Evolutionary conservation across 2,329 filamentous ascomycete species (phyloP).

Genomic region (Fusarium sp.): DNA sequence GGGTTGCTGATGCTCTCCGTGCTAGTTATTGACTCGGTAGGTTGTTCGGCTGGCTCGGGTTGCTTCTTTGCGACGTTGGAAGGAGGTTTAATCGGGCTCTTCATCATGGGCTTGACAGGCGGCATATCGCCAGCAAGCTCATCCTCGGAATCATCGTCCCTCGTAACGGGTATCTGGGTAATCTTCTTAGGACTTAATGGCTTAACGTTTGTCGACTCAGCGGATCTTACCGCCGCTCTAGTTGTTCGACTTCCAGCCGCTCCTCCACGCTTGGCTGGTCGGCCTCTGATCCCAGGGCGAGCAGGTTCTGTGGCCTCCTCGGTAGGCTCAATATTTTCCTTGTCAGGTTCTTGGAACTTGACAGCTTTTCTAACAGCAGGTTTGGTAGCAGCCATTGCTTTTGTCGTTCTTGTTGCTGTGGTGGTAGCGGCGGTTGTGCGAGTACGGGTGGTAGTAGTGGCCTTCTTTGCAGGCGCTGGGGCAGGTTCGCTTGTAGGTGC

Average conservation of each 20-base stretch:
- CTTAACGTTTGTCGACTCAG: constrained; percentile 56
- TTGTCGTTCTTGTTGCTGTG: constrained; percentile 53
- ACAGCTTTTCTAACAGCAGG: constrained; percentile 69
- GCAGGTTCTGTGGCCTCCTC: constrained; percentile 54
- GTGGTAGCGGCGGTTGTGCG: constrained; percentile 41
- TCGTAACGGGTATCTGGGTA: constrained; percentile 65
- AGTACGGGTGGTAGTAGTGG: constrained; percentile 47
- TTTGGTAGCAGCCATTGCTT: constrained; percentile 55
- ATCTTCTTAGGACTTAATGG: constrained; percentile 75
- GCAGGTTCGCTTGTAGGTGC: constrained; percentile 42
- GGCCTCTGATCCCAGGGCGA: constrained; percentile 54
- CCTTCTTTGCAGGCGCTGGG: constrained; percentile 52
- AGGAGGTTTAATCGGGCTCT: constrained; percentile 67
- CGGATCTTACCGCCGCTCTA: constrained; percentile 51
- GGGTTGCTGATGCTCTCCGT: constrained; percentile 51
- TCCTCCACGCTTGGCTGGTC: constrained; percentile 59
- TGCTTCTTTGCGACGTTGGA: constrained; percentile 29
- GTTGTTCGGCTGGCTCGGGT: constrained; percentile 27
- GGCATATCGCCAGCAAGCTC: constrained; percentile 67
- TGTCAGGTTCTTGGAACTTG: constrained; percentile 73
- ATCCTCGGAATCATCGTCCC: constrained; percentile 69
- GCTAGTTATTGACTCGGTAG: constrained; percentile 44
- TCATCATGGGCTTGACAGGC: constrained; percentile 65
- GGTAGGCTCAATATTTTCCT: constrained; percentile 69
- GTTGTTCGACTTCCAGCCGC: constrained; percentile 51